Evolutionary conservation across 257 asterid species (phyloP), one percentile per base, ranked within the genome.

Genomic region (Coffea eugenioides): DNA sequence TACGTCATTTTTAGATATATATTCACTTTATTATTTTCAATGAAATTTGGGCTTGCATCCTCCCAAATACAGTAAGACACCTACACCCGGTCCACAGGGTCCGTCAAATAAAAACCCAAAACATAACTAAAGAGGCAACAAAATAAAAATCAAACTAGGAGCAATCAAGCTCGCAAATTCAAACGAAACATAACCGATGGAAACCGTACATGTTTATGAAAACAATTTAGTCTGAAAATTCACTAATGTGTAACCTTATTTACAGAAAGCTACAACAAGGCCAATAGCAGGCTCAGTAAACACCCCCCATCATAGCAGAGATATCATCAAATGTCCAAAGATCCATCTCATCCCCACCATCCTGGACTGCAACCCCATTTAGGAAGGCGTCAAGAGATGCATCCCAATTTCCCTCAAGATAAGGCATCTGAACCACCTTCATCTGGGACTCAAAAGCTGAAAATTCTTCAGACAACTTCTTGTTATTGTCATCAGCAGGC

Each of bases 321-420:
- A 89, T 81, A 80, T 92, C 96, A 46, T 90, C 97, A 8, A 90
- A 90, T 65, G 90, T 71, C 98, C 98, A 94, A 46, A 94, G 94
- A 82, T 90, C 93, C 90, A 90, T 87, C 18, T 83, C 83, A 21
- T 82, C 90, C 36, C 84, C 96, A 73, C 87, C 88, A 20, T 89
- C 93, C 84, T 85, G 91, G 83, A 85, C 79, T 43, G 82, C 77
- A 27, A 85, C 89, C 80, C 91, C 93, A 56, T 88, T 89, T 31
- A 94, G 91, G 83, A 93, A 87, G 51, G 89, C 88, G 62, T 94
- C 97, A 12, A 88, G 85, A 0, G 97, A 88, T 23, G 97, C 88
- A 77, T 91, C 95, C 98, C 98, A 93, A 66, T 88, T 91, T 77
- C 85, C 86, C 36, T 90, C 97, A 0, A 88, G 88, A 80, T 81